Evolutionary conservation across 441 rosid species (phyloP), one percentile per base, ranked within the genome.

Genomic region (Gossypium trilobum): DNA sequence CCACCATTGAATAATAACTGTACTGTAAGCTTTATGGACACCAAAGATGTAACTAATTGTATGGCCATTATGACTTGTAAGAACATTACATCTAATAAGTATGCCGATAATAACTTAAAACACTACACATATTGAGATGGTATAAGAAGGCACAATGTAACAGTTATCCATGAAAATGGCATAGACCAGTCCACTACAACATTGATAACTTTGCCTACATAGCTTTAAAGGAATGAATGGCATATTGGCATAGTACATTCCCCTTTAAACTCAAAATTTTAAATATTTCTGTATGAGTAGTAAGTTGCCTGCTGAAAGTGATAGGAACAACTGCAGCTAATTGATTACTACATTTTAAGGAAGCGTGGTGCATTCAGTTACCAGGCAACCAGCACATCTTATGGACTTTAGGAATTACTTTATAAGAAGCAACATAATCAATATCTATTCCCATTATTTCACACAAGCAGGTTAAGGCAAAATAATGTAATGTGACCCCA

Each of bases 401-500:
- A 48, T n/a, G 70, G 70, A 46, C 22, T 48, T 66, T 4, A 46
- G 57, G 58, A 50, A 50, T 14, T 50, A 68, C 71, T 68, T 68
- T 14, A 68, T 23, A 50, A 68, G 36, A 5, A 48, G 23, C 3
- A 1, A 50, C 23, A 50, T 10, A 50, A 25, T 50, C 27, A 25
- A 14, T 51, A 68, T 8, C 20, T 51, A 51, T 67, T 67, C 57
- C 27, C 22, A 7, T n/a, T 8, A 48, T 48, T 6, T 52, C 58
- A 2, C 17, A 70, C 16, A 4, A 70, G 73, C 31, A 11, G 13
- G 51, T 6, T 55, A 19, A 70, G 19, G 63, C 5, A 13, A 25
- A 50, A 20, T 2, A 11, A 19, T 70, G 33, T 19, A 17, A 55
- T 55, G 50, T 67, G 42, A 25, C 57, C 57, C 27, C 71, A 46